Percentiles rank a stretch among this genome's conserved stretches.
These are phyloP conservation scores for Dimocarpus longan DNA, from an alignment of 345 rosid genomes.

Conservation along the genomic window DNA sequence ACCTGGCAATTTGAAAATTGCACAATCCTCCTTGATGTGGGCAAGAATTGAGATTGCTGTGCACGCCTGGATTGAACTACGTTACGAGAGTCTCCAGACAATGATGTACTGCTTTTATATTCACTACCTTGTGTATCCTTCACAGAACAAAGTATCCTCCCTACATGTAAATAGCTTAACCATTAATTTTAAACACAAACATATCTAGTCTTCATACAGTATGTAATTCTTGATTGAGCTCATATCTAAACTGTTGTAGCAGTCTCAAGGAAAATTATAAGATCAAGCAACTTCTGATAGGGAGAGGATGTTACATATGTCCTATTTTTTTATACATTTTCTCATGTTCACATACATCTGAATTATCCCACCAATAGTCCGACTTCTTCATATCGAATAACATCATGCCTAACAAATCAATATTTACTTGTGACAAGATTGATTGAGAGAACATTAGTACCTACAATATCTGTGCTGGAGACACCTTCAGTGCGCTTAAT, in stretches of 20 bases:
- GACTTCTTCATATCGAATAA: not conserved
- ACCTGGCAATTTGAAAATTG: conserved; percentile 98
- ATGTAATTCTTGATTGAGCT: not conserved
- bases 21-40: conserved; percentile 91
- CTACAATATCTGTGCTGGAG: conserved; percentile 98
- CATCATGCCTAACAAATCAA: not conserved
- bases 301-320: not conserved
- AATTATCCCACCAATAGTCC: not conserved
- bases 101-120: conserved; percentile 34
- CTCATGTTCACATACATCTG: too few species aligned
- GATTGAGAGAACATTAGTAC: conserved; percentile 42
- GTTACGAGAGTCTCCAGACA: conserved; percentile 27
- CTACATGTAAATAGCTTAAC: conserved; percentile 36
- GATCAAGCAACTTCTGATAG: not conserved
- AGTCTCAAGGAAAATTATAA: conserved; percentile 9
- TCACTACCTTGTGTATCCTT: conserved; percentile 45
- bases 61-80: conserved; percentile 35
- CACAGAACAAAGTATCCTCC: conserved; percentile 75
- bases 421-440: conserved; percentile 8
- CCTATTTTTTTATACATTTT: not conserved
- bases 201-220: not conserved
- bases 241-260: not conserved
- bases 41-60: conserved; percentile 77
- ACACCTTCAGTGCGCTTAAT: conserved; percentile 98
- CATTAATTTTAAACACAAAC: conserved; percentile 8